phyloP scores from a whole-genome alignment of 2,329 filamentous ascomycete genomes.

The Fusarium solani-melongenae region DNA sequence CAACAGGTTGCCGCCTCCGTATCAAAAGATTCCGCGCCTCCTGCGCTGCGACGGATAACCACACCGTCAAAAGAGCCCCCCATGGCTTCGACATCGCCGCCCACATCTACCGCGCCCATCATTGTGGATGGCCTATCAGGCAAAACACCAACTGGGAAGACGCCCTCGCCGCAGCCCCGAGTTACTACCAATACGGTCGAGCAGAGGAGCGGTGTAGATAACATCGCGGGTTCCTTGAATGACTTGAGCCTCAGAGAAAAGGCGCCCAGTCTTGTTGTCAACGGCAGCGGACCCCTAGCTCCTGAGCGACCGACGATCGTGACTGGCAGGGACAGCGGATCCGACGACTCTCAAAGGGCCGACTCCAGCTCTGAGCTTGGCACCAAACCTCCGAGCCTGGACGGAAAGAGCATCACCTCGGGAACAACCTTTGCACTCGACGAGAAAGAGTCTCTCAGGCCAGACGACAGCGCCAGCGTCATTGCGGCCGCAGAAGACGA shows the following conservation, averaged over 20 bases:
- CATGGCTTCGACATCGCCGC: slow-evolving; percentile 30
- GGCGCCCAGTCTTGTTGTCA: slow-evolving; percentile 58
- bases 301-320: slow-evolving; percentile 50
- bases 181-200: slow-evolving; percentile 18
- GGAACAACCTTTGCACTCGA: slow-evolving; percentile 96
- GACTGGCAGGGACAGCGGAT: slow-evolving; percentile 57
- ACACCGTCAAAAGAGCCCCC: slow-evolving; percentile 40
- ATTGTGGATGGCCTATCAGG: slow-evolving; percentile 43
- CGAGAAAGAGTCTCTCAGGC: slow-evolving; percentile 93
- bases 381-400: slow-evolving; percentile 88
- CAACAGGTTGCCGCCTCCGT: slow-evolving; percentile 62
- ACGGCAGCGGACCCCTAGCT: slow-evolving; percentile 57
- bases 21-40: slow-evolving; percentile 42
- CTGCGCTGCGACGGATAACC: slow-evolving; percentile 44
- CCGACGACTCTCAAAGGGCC: slow-evolving; percentile 68
- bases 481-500: slow-evolving; percentile 90
- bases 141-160: slow-evolving; percentile 28
- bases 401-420: slow-evolving; percentile 94
- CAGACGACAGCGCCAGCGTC: slow-evolving; percentile 95
- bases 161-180: slow-evolving; percentile 32
- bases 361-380: slow-evolving; percentile 73
- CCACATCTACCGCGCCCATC: slow-evolving; percentile 33
- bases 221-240: slow-evolving; percentile 44
- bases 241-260: slow-evolving; percentile 46
- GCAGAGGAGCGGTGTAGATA: slow-evolving; percentile 39